A percentile compares a stretch with the other conserved stretches of the same genome.
phyloP scores from a whole-genome alignment of 208 protist genomes.

The Kentomonas sorsogonicus region DNA sequence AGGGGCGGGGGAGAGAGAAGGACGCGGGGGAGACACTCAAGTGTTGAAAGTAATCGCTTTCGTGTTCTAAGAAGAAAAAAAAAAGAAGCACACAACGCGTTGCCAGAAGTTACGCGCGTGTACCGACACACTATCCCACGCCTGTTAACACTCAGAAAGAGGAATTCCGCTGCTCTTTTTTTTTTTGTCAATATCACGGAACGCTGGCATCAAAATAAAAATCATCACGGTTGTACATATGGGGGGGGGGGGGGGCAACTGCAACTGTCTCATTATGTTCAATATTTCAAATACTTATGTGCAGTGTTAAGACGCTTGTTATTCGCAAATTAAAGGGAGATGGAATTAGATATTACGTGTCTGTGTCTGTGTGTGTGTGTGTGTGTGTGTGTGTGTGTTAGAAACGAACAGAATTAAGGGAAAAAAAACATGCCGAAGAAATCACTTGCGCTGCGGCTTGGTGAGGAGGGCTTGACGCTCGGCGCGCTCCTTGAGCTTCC shows the following conservation, averaged over 20 bases:
- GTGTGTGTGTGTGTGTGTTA: neutral
- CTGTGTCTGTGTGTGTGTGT: neutral
- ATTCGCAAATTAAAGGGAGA: no score
- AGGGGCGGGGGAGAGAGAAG: neutral
- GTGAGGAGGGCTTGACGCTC: slow-evolving; percentile 44
- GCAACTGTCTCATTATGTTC: no score
- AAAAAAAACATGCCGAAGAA: slow-evolving; percentile 4
- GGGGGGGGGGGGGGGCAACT: no score
- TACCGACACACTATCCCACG: no score
- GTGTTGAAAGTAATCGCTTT: neutral
- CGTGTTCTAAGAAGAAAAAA: neutral
- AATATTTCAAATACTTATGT: no score
- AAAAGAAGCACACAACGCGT: neutral
- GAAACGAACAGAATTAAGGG: neutral
- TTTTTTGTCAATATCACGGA: slow-evolving; percentile 6
- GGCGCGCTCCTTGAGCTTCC: slow-evolving; percentile 62
- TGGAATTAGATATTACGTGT: no score
- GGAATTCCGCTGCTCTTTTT: neutral
- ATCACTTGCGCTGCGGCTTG: neutral
- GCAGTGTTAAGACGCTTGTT: no score
- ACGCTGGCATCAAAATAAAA: no score
- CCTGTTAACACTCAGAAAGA: no score
- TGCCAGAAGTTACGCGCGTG: no score
- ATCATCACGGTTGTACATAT: no score
- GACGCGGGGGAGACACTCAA: neutral